A percentile compares a stretch with the other conserved stretches of the same genome.
Evolutionary conservation across 805 yeast species (phyloP).

Genomic region (Saccharomyces paradoxus): DNA sequence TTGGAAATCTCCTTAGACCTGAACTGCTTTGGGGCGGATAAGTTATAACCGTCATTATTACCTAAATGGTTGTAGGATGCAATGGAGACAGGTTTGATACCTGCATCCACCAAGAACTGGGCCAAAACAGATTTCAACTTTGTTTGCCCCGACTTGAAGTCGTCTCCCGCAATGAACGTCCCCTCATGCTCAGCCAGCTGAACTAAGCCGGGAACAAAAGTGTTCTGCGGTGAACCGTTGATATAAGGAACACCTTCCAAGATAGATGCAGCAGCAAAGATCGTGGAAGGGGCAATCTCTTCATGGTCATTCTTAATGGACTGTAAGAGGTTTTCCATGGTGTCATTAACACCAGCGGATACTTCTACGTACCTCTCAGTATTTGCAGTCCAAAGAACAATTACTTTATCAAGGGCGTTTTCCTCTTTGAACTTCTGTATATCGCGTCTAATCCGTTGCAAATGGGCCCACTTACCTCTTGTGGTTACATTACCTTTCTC

Average conservation of each 20-base stretch:
- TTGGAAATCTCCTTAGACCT: constrained; percentile 92
- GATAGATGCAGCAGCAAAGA: constrained; percentile 89
- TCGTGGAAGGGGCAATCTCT: constrained; percentile 87
- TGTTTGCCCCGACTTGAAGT: constrained; percentile 94
- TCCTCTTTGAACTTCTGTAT: constrained; percentile 65
- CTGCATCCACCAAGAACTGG: constrained; percentile 93
- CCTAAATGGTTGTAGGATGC: constrained; percentile 96
- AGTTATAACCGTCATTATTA: constrained; percentile 89
- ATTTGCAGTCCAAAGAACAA: constrained; percentile 94
- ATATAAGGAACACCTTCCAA: constrained; percentile 84
- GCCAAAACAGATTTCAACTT: constrained; percentile 94
- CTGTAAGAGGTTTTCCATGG: constrained; percentile 66
- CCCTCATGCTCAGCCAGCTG: constrained; percentile 74
- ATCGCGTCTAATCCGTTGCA: constrained; percentile 76
- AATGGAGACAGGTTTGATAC: constrained; percentile 87
- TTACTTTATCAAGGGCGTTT: constrained; percentile 75
- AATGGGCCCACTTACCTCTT: constrained; percentile 78
- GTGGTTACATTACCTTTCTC: constrained; percentile 34
- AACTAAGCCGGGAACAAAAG: constrained; percentile 91
- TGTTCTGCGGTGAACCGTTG: constrained; percentile 96
- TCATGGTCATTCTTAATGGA: constrained; percentile 70
- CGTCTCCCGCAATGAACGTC: constrained; percentile 90
- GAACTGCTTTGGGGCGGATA: constrained; percentile 87
- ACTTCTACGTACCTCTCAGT: constrained; percentile 87
- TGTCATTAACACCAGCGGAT: constrained; percentile 75